A percentile compares a stretch with the other conserved stretches of the same genome.
Conservation (phyloP, 352 stramenopile species). For the Phytopythium boreale region DNA sequence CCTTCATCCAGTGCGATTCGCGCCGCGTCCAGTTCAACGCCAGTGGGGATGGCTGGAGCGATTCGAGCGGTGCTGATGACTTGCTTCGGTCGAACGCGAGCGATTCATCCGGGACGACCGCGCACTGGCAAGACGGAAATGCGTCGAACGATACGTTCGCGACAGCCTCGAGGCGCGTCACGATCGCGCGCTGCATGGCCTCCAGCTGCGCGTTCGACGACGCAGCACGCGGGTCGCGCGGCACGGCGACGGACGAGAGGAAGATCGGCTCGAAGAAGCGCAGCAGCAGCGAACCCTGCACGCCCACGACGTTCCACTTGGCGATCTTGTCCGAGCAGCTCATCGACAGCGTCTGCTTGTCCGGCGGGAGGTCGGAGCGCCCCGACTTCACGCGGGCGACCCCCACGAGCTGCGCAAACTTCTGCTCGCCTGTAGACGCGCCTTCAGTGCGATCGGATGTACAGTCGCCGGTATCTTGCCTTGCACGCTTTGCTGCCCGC, state of each 20-base stretch:
- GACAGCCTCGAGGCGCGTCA: slow-evolving; percentile 15
- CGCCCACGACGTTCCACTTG: slow-evolving; percentile 77
- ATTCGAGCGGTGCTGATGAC: not conserved
- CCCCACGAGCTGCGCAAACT: slow-evolving; percentile 55
- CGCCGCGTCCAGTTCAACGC: slow-evolving; percentile 54
- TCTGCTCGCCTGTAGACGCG: not conserved
- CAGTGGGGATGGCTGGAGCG: slow-evolving; percentile 15
- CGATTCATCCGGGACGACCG: slow-evolving; percentile 4
- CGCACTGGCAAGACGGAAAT: not conserved
- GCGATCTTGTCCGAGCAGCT: slow-evolving; percentile 94
- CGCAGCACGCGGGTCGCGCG: slow-evolving; percentile 28
- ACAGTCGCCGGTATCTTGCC: not conserved
- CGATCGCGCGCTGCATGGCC: slow-evolving; percentile 48
- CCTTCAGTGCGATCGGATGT: not conserved
- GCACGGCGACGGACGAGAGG: slow-evolving; percentile 48
- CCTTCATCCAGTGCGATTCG: slow-evolving; percentile 37
- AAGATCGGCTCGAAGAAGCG: slow-evolving; percentile 62
- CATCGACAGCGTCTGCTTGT: slow-evolving; percentile 89
- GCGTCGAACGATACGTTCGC: not conserved
- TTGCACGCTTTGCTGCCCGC: not conserved
- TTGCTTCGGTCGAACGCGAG: slow-evolving; percentile 10
- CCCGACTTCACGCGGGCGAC: slow-evolving; percentile 89
- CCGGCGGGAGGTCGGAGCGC: slow-evolving; percentile 84
- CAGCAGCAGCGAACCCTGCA: slow-evolving; percentile 77
- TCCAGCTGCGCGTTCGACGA: slow-evolving; percentile 35